These are phyloP conservation scores for Zygosaccharomyces bailii DNA, from an alignment of 805 yeast species.

Conservation along the genomic window DNA sequence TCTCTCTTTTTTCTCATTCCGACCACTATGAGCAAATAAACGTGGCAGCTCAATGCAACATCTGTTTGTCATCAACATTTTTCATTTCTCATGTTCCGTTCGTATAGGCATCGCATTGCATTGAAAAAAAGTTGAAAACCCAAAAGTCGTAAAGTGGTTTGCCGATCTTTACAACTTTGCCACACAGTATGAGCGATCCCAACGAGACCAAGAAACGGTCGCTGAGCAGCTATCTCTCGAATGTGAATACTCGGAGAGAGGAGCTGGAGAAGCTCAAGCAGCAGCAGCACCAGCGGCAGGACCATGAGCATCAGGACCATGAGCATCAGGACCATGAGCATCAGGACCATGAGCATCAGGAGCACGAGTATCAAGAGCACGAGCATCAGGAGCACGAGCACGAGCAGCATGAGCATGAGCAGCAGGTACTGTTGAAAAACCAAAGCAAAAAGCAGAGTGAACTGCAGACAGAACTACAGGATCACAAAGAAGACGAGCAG, in stretches of 20 bases:
- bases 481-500: not conserved
- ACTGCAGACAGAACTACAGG: not conserved
- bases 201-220: conserved; percentile 28
- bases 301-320: conserved; percentile 5
- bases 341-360: not conserved
- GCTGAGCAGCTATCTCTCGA: conserved; percentile 34
- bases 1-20: too few species aligned
- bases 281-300: conserved; percentile 7
- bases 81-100: not conserved
- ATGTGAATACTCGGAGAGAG: conserved; percentile 29
- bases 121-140: not conserved
- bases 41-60: too few species aligned
- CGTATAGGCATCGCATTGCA: not conserved
- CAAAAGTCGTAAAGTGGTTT: not conserved
- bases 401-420: conserved; percentile 4
- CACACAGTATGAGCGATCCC: conserved; percentile 2
- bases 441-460: not conserved
- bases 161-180: not conserved
- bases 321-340: conserved; percentile 5
- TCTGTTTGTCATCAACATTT: not conserved
- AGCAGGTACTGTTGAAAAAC: not conserved
- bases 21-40: too few species aligned
- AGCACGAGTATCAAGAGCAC: not conserved
- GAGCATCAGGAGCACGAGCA: conserved; percentile 1
- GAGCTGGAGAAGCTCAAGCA: conserved; percentile 26